phyloP scores from a whole-genome alignment of 1,284 basidiomycete genomes.

The Volvariella volvacea region DNA sequence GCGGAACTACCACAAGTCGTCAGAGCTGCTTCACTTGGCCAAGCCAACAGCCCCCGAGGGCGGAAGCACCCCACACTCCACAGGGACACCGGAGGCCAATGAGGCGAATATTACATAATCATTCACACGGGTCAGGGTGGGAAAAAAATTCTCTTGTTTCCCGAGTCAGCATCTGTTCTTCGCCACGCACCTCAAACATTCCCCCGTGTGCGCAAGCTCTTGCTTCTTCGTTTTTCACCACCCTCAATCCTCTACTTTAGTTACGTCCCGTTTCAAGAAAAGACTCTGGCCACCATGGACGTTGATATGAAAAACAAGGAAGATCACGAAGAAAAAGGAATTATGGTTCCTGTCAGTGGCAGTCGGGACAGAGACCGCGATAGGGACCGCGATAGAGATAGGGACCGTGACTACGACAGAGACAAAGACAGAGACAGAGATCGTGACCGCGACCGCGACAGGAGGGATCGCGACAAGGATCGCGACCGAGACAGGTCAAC shows the following conservation, averaged over 20 bases:
- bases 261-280: background rate
- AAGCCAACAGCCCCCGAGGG: too few species aligned
- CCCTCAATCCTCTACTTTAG: background rate
- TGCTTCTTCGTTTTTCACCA: background rate
- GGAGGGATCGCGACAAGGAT: constrained; percentile 50
- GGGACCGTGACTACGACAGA: constrained; percentile 28
- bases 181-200: too few species aligned
- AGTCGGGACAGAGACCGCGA: constrained; percentile 31
- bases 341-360: constrained; percentile 25
- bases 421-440: constrained; percentile 36
- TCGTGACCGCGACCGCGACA: constrained; percentile 32
- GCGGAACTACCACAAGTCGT: too few species aligned
- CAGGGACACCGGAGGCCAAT: too few species aligned
- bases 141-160: too few species aligned
- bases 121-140: too few species aligned
- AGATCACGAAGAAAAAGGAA: constrained; percentile 52
- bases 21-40: too few species aligned
- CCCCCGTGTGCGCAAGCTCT: too few species aligned
- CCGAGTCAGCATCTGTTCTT: too few species aligned
- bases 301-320: constrained; percentile 75
- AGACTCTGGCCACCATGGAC: constrained; percentile 45
- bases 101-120: too few species aligned
- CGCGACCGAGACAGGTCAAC: constrained; percentile 2
- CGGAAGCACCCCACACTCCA: too few species aligned
- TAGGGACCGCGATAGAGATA: constrained; percentile 40